Conservation (phyloP, 164 flowering plant genomes). For the Piper longum region DNA sequence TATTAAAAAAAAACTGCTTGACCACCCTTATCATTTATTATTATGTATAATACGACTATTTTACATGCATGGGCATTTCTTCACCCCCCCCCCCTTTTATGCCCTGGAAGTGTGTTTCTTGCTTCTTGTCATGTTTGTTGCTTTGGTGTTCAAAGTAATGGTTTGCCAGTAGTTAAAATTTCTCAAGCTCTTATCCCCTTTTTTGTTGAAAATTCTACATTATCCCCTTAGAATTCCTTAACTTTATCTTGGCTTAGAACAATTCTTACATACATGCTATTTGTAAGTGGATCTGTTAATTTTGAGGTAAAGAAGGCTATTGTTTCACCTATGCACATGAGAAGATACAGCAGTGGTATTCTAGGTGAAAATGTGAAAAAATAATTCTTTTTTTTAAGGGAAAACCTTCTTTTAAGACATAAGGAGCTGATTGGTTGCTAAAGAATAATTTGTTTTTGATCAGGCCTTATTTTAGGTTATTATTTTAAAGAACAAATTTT, state of each 20-base stretch:
- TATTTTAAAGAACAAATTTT: not conserved
- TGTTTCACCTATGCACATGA: not conserved
- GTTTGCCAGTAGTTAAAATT: no score
- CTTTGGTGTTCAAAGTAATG: not conserved
- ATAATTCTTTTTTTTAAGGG: not conserved
- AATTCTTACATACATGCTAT: not conserved
- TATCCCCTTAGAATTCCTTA: not conserved
- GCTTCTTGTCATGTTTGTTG: no score
- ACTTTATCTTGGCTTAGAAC: not conserved
- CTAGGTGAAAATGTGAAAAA: no score
- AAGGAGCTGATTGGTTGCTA: not conserved
- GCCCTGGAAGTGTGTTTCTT: no score
- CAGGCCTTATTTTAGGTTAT: not conserved
- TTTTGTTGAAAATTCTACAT: not conserved
- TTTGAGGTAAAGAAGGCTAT: not conserved
- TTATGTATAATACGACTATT: no score
- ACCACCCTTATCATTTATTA: no score
- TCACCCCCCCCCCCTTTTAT: no score
- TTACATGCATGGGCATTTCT: no score
- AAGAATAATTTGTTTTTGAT: not conserved
- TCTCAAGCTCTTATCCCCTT: not conserved
- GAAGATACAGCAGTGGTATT: not conserved
- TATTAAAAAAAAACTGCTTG: not conserved
- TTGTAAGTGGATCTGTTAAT: not conserved
- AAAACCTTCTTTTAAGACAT: not conserved